Percentiles rank a stretch among this genome's conserved stretches.
Conservation (phyloP, 805 yeast genomes). For the Candida sithepensis region DNA sequence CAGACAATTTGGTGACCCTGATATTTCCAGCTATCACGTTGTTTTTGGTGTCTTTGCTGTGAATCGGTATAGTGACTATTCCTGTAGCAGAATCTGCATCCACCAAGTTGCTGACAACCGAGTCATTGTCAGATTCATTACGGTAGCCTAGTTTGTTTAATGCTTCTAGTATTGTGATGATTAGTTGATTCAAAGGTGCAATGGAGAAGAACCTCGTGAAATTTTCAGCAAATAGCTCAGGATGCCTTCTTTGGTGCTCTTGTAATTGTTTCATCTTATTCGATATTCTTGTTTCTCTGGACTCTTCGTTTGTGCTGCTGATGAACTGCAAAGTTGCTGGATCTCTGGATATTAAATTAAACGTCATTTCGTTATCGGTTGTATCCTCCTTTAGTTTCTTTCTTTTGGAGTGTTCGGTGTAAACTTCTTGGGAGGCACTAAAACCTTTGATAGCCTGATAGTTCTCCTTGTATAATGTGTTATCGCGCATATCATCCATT, state of each 20-base stretch:
- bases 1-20: slow-evolving; percentile 37
- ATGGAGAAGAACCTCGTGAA: slow-evolving; percentile 51
- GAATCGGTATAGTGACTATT: slow-evolving; percentile 35
- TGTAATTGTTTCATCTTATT: slow-evolving; percentile 19
- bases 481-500: slow-evolving; percentile 34
- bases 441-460: slow-evolving; percentile 21
- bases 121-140: slow-evolving; percentile 19
- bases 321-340: slow-evolving; percentile 50
- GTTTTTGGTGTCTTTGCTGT: slow-evolving; percentile 42
- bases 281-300: slow-evolving; percentile 21
- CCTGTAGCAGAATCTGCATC: slow-evolving; percentile 27
- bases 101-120: slow-evolving; percentile 17
- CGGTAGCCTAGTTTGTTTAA: slow-evolving; percentile 40
- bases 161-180: slow-evolving; percentile 39
- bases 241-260: slow-evolving; percentile 16
- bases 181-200: slow-evolving; percentile 39
- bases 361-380: slow-evolving; percentile 30
- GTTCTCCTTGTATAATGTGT: slow-evolving; percentile 22
- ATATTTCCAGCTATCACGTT: slow-evolving; percentile 45
- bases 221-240: slow-evolving; percentile 36
- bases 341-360: slow-evolving; percentile 42
- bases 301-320: slow-evolving; percentile 15
- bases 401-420: slow-evolving; percentile 35
- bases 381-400: slow-evolving; percentile 25
- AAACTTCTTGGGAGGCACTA: slow-evolving; percentile 41